Conservation (phyloP, 163 green algal species). For the Chloroidium sp. region DNA sequence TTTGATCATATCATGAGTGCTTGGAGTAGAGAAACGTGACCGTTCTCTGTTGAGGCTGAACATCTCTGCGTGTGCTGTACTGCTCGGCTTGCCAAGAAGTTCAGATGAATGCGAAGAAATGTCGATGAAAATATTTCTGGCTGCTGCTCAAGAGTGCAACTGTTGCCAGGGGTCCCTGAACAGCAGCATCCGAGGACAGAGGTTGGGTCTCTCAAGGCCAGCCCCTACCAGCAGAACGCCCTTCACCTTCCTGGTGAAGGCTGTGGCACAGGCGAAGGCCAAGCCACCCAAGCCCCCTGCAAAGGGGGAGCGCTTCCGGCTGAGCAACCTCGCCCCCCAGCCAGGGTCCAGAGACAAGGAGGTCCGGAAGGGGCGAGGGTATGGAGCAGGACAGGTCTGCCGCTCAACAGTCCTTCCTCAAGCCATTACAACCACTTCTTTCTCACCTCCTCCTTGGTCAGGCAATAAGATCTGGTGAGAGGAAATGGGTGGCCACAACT, state of each 20-base stretch:
- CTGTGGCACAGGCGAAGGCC: background rate
- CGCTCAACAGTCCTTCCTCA: no score
- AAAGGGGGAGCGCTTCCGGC: slow-evolving; percentile 61
- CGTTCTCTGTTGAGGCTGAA: background rate
- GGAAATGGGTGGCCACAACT: background rate
- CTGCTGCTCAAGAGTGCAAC: background rate
- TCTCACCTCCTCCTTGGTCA: background rate
- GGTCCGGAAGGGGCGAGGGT: slow-evolving; percentile 88
- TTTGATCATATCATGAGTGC: background rate
- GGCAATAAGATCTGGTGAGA: background rate
- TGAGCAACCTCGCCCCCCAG: slow-evolving; percentile 88
- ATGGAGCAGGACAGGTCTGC: slow-evolving; percentile 79
- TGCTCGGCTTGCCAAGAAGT: background rate
- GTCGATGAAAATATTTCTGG: background rate
- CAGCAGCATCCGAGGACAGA: background rate
- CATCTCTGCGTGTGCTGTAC: background rate
- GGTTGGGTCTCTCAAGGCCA: background rate
- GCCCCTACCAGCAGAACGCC: background rate
- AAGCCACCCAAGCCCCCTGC: background rate
- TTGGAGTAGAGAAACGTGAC: background rate
- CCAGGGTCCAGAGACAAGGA: slow-evolving; percentile 62
- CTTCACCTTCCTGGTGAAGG: background rate
- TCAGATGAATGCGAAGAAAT: background rate
- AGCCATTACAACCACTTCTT: background rate
- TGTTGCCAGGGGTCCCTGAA: no score